Base-by-base conservation (phyloP, 345 rosid species). In the Corymbia maculata region DNA sequence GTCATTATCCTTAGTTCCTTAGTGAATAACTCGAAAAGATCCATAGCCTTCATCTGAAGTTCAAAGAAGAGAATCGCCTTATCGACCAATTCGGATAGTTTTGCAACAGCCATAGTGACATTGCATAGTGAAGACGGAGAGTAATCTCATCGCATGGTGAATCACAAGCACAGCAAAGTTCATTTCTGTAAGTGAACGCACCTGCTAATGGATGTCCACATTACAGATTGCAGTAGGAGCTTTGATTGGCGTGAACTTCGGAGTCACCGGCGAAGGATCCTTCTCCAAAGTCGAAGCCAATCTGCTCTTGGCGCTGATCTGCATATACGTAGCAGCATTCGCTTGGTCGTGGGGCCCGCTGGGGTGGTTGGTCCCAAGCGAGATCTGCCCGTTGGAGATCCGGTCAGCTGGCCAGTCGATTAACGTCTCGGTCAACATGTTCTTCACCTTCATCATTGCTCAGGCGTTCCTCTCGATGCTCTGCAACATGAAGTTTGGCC, bases 311-410 rank as follows among this genome's bases (percentile, higher is more conserved):
- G 1, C 88, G 50, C 82, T 93, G 82, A 91, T 93, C 10, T 94
- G 95, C 75, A 6, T 55, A 3, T 94, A 91, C 7, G 95, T 94
- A 6, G 93, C 94, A 47, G 96, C 94, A 8, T 94, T 92, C 75
- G 94, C 96, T 1, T 94, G 96, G 96, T 94, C 96, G 0, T 94
- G 96, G 95, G 96, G 94, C 2, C 96, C 96, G 4, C 86, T 94
- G 30, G 96, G 94, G 11, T 94, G 95, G 95, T 66, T 94, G 79
- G 93, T 94, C 8, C 96, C 96, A 0, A 94, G 96, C 79, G 96
- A 94, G 82, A 92, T 93, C 7, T 90, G 90, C 61, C 91, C 94
- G 1, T 66, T 93, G 70, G 95, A 92, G 88, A 89, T 93, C 50
- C 88, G 94, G 88, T 92, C 96, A 2, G 94, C 94, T 0, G 95